A percentile compares a stretch with the other conserved stretches of the same genome.
Conservation (phyloP, 2,329 filamentous ascomycete species). For the Microdochium trichocladiopsis region DNA sequence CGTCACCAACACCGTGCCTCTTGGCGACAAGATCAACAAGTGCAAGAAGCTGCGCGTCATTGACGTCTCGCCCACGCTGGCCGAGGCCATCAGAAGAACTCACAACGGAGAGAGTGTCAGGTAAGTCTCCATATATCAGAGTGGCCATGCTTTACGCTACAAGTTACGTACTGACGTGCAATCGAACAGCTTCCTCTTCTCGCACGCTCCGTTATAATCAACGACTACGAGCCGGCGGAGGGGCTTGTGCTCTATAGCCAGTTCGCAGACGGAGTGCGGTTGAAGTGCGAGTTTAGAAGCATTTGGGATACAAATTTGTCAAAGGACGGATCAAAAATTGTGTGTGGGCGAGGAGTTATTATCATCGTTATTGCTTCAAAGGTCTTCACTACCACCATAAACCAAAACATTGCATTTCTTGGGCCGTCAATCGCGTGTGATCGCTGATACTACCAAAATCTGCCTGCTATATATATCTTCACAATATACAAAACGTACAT, state of each 20-base stretch:
- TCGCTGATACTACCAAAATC: not conserved
- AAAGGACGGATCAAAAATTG: no score
- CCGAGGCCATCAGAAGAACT: slow-evolving; percentile 50
- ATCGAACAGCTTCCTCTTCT: slow-evolving; percentile 6
- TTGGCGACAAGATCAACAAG: slow-evolving; percentile 64
- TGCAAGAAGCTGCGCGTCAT: slow-evolving; percentile 69
- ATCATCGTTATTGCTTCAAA: no score
- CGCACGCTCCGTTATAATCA: slow-evolving; percentile 19
- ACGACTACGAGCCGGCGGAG: slow-evolving; percentile 11
- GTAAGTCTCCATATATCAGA: slow-evolving; percentile 42
- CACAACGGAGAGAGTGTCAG: slow-evolving; percentile 55
- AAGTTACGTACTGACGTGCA: slow-evolving; percentile 25
- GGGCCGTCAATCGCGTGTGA: not conserved
- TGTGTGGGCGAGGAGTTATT: no score
- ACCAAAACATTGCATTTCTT: not conserved
- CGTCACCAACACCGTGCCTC: slow-evolving; percentile 73
- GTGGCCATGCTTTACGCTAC: slow-evolving; percentile 23
- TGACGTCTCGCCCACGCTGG: slow-evolving; percentile 67
- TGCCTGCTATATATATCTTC: not conserved
- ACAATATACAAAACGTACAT: not conserved
- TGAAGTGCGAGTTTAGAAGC: not conserved
- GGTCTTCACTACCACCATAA: no score
- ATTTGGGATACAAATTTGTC: no score
- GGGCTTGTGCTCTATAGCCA: not conserved
- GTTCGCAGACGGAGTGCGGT: not conserved